Evolutionary conservation across 768 basidiomycete species (phyloP), one percentile per base, ranked within the genome.

Genomic region (Paxillus rubicundulus): DNA sequence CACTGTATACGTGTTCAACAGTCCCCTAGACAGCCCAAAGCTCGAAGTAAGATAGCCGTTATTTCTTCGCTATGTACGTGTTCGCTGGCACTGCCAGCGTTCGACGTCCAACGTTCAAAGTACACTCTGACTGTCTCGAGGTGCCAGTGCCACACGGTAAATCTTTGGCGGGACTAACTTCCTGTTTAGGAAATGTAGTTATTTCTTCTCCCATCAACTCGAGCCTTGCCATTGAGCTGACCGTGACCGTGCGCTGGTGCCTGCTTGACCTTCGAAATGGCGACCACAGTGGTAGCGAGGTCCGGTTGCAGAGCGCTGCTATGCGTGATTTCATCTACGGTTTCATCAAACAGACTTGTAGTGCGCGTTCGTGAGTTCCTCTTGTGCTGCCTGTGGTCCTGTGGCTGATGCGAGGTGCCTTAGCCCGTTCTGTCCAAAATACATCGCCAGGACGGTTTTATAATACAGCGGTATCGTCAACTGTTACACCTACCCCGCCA

Each of bases 331-430:
- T 33, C 14, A 36, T 45, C 43, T 21, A 24, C 41, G 5, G 32
- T 24, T 0, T 1, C 34, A n/a, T 33, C 16, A 14, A 52, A 18
- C 44, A 45, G 50, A 18, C 13, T 41, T 18, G 9, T 50, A 1
- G 28, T 49, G 9, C 37, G 21, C 47, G 18, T 56, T 40, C 38
- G 64, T 63, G 43, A 56, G 63, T 64, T 56, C 20, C 41, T 20
- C 40, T 30, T 10, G n/a, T 0, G 1, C 3, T 20, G 12, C 7
- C n/a, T n/a, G 10, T 16, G 16, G 34, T 48, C 17, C 14, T 43
- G 24, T 56, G 33, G 50, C 20, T 21, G 43, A 49, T 30, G 21
- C 8, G 9, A 40, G n/a, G 7, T 33, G 18, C 47, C 37, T 28
- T 17, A 60, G 61, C 41, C 39, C 41, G 17, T 45, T 38, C 20